Evolutionary conservation across 2,329 filamentous ascomycete species (phyloP), one percentile per base, ranked within the genome.

Genomic region (Penicillium brasilianum): DNA sequence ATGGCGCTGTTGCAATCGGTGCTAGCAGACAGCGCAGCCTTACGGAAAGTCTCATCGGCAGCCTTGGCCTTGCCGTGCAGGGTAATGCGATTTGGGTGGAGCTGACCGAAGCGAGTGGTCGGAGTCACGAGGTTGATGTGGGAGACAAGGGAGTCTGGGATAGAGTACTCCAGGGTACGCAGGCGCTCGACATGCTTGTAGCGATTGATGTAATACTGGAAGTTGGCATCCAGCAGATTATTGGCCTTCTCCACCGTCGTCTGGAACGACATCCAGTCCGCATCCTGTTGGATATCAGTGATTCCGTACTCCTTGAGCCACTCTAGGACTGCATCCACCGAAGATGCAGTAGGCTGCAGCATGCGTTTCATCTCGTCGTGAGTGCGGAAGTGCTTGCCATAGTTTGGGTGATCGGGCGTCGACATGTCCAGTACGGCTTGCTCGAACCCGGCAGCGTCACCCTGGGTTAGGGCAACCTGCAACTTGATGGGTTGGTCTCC

Each of bases 311-410:
- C 70, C 5, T 71, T 65, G 5, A 86, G 76, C 84, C 84, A 86
- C 49, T 69, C 60, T 9, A 77, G 73, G 14, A 85, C 77, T 0
- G 78, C 71, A 6, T 76, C 69, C 1, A 78, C 70, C 0, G 82
- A 76, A 3, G 75, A 70, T 9, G 70, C 66, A 14, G 71, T 76
- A 0, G 84, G 84, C 5, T 75, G 76, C 25, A 86, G 76, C 63
- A 86, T 78, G 10, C 77, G 75, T 57, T 81, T 80, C 57, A 85
- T 80, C 62, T 84, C 80, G 10, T 82, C 76, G 8, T 81, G 78
- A 14, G 70, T 70, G 16, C 77, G 73, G 65, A 85, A 78, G 64
- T 85, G 79, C 46, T 79, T 76, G 18, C 84, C 83, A 60, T 85
- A 85, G 18, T 75, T 77, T 1, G 69, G 58, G 58, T 82, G 76